Percentiles rank a stretch among this genome's conserved stretches.
phyloP scores from a whole-genome alignment of 345 rosid genomes.

The Cochlearia excelsa region DNA sequence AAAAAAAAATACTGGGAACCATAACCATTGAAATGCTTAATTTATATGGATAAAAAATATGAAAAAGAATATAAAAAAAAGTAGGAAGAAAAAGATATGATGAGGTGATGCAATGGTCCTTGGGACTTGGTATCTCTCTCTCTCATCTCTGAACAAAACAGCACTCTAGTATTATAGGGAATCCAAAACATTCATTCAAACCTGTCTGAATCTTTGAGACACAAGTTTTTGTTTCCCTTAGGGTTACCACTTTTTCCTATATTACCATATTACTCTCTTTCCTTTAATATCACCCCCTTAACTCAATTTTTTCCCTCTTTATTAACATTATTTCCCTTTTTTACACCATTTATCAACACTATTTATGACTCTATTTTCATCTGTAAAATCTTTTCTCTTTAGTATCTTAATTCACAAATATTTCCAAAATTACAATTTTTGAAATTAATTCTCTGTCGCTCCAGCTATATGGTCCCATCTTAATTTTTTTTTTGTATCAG shows the following conservation, averaged over 20 bases:
- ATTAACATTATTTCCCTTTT: neutral
- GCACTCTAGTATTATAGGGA: constrained; percentile 32
- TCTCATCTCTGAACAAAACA: constrained; percentile 32
- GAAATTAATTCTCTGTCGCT: neutral
- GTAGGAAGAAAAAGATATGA: constrained; percentile 11
- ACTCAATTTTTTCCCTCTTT: neutral
- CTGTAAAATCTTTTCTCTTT: neutral
- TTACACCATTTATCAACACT: neutral
- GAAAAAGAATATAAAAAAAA: constrained; percentile 4
- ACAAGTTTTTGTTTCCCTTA: constrained; percentile 34
- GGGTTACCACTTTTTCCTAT: constrained; percentile 29
- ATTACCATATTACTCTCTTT: constrained; percentile 29
- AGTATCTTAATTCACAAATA: neutral
- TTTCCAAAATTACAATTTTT: too few species aligned
- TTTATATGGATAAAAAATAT: constrained; percentile 9
- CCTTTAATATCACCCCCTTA: constrained; percentile 22
- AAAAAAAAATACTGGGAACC: constrained; percentile 8
- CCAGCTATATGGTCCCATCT: constrained; percentile 30
- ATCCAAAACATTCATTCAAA: constrained; percentile 40
- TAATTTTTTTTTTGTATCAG: constrained; percentile 23
- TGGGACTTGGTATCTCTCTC: constrained; percentile 31
- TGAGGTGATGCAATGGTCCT: constrained; percentile 39
- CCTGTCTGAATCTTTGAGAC: constrained; percentile 52
- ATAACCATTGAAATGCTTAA: constrained; percentile 33
- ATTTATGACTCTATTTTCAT: neutral